Base-by-base conservation (phyloP, 73 alveolate genomes). In the Tetrahymena elliotti region DNA sequence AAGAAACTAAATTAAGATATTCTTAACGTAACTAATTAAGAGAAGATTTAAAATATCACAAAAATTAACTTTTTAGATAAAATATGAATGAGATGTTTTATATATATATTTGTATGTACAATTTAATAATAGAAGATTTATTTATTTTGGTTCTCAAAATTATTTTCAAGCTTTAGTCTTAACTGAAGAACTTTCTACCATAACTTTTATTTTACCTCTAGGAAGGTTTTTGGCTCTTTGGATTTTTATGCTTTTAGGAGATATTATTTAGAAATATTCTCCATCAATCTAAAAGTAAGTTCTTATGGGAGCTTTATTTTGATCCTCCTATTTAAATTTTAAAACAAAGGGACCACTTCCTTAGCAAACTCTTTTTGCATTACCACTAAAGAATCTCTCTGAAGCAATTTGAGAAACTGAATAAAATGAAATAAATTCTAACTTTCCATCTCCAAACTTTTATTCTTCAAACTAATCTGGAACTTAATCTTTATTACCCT, bases 251-350 rank as follows among this genome's bases (percentile, higher is more conserved):
- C 88, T 68, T 31, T 68, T 52, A 4, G 96, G 96, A 20, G 82
- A 53, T 5, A 88, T 39, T 20, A 94, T 53, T 94, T 94, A 33
- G 93, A 83, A 97, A 83, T 93, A 97, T 95, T 97, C 98, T 8
- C 99, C 99, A 93, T 97, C 99, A 38, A 97, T 96, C 84, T 97
- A 93, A 27, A 97, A 93, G 93, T 96, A 97, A 1, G 98, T 94
- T 95, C 83, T 96, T 16, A 52, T 83, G 20, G 97, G 96, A 18
- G 88, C 88, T 68, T 68, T 68, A 31, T 68, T 68, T 68, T 68
- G 37, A 24, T 83, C 96, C 54, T 93, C 84, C 68, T 93, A 53
- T 93, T 94, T 83, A 95, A 97, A 47, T 93, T 41, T 54, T 88
- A 93, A 27, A 52, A 41, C 93, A 35, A 97, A 95, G 13, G 98